A percentile compares a stretch with the other conserved stretches of the same genome.
phyloP scores from a whole-genome alignment of 2,329 filamentous ascomycete species.

The Zasmidium citrigriseum region DNA sequence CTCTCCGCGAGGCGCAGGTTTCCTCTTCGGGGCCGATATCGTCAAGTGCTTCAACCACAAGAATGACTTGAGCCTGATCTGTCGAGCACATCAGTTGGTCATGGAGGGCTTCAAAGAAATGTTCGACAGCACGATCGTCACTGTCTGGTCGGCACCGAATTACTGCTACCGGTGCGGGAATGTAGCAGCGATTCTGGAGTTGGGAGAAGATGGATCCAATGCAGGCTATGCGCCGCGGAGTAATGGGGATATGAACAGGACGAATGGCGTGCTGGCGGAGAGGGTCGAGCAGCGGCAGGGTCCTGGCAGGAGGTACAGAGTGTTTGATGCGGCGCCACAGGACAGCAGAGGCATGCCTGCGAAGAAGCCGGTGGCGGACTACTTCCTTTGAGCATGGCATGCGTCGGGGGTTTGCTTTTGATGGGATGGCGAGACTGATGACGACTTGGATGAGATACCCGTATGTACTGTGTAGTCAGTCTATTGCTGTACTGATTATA shows the following conservation, averaged over 20 bases:
- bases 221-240: conserved; percentile 52
- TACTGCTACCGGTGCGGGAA: conserved; percentile 50
- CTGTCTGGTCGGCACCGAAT: conserved; percentile 68
- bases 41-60: conserved; percentile 94
- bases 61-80: conserved; percentile 90
- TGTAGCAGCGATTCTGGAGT: conserved; percentile 86
- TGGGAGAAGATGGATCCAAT: conserved; percentile 75
- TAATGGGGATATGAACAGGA: conserved; percentile 67
- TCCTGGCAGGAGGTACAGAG: conserved; percentile 85
- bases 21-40: conserved; percentile 92
- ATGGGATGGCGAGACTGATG: too few species aligned
- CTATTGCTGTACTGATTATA: background rate
- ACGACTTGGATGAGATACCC: conserved; percentile 17
- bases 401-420: background rate
- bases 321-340: conserved; percentile 95
- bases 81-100: conserved; percentile 92
- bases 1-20: conserved; percentile 89
- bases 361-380: conserved; percentile 97
- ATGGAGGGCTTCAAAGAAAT: conserved; percentile 99
- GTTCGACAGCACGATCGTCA: conserved; percentile 95
- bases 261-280: conserved; percentile 44
- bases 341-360: conserved; percentile 96
- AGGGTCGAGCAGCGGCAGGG: conserved; percentile 55
- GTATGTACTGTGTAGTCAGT: conserved; percentile 12
- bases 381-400: conserved; percentile 66